Base-by-base conservation (phyloP, 192 early-diverging fungal species). In the Umbelopsis sp. region DNA sequence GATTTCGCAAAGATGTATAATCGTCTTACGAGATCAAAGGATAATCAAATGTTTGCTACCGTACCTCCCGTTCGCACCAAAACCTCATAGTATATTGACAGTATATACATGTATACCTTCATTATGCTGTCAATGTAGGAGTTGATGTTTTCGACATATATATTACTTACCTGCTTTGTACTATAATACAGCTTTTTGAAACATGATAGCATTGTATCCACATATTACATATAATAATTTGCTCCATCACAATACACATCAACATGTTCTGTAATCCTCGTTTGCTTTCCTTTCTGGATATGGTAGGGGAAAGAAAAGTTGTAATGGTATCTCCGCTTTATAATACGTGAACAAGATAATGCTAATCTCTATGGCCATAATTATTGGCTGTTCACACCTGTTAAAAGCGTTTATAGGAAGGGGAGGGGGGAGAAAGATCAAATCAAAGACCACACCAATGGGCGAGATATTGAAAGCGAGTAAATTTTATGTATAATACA, bases 351-450 rank as follows among this genome's bases (percentile, higher is more conserved):
- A 56, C 65, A 70, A 50, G 56, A 65, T 71, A 71, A 66, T 38
- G 50, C n/a, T 69, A 69, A 59, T 68, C 52, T 51, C 72, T 41
- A 31, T 31, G 65, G 25, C 45, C 66, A 3, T 44, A 10, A 7
- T 11, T 2, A 29, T 44, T 45, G 50, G 62, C 49, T 71, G 74
- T 70, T 70, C 74, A 76, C 69, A 76, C 74, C 74, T 76, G 74
- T 49, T 75, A 49, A 59, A 70, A 41, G 59, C 25, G 65, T 67
- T 51, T 21, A 53, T 38, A 17, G 70, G 34, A 21, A 31, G 17
- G 20, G 50, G 45, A 21, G 22, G 22, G 26, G 25, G 65, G 43
- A 43, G 47, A 68, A 22, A 54, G 65, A 22, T 20, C 9, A 26
- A 47, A 41, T 24, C 47, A 21, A 21, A 17, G 14, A 17, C 16